A percentile compares a stretch with the other conserved stretches of the same genome.
Evolutionary conservation across 2,329 filamentous ascomycete species (phyloP).

Genomic region (Penicillium sp.): DNA sequence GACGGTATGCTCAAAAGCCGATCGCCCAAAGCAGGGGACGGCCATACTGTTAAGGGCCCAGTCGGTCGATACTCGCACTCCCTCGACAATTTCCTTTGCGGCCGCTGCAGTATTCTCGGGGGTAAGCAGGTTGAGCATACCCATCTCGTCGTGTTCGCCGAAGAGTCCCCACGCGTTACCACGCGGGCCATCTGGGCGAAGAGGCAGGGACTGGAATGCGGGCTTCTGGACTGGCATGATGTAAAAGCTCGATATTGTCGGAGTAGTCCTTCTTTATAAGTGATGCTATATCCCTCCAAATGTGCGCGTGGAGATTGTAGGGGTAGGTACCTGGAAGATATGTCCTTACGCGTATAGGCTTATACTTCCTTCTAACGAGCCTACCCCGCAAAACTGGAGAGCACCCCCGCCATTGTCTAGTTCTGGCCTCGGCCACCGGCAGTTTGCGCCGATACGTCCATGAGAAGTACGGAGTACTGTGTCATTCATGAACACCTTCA

Average conservation of each 20-base stretch:
- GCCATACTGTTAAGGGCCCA: slow-evolving; percentile 59
- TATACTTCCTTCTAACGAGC: neutral
- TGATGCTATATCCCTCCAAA: no score
- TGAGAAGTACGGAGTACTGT: no score
- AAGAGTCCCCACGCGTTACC: slow-evolving; percentile 62
- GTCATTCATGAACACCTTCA: no score
- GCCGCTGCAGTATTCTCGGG: slow-evolving; percentile 47
- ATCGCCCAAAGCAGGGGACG: slow-evolving; percentile 58
- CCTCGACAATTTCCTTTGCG: slow-evolving; percentile 48
- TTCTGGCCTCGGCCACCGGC: slow-evolving; percentile 4
- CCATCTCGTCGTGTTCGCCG: slow-evolving; percentile 54
- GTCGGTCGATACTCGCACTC: slow-evolving; percentile 57
- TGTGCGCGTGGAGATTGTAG: no score
- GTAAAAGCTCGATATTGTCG: neutral
- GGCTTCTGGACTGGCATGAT: slow-evolving; percentile 22
- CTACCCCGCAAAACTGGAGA: neutral
- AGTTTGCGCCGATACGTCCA: neutral
- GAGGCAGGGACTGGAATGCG: slow-evolving; percentile 51
- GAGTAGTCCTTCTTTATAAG: no score
- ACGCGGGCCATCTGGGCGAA: slow-evolving; percentile 52
- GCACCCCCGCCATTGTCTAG: neutral
- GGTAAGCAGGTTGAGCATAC: slow-evolving; percentile 59
- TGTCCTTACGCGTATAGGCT: no score
- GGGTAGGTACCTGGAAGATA: no score
- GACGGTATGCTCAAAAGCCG: slow-evolving; percentile 57